phyloP scores from a whole-genome alignment of 2,329 filamentous ascomycete genomes.

The Fusarium tuaranense region DNA sequence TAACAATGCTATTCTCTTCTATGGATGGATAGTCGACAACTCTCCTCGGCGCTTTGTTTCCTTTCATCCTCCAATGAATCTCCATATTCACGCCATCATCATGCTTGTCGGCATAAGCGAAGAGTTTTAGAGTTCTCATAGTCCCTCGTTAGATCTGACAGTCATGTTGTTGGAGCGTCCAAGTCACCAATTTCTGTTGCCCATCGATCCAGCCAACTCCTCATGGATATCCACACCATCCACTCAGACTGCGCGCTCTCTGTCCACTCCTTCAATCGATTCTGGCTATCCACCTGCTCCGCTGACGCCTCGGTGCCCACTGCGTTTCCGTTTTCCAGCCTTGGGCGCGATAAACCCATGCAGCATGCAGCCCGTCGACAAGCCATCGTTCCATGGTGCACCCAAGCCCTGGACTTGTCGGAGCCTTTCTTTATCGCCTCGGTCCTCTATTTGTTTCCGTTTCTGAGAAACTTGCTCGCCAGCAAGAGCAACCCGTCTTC shows the following conservation, averaged over 20 bases:
- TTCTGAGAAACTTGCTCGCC: neutral
- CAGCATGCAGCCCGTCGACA: constrained; percentile 17
- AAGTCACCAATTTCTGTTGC: constrained; percentile 4
- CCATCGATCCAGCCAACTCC: constrained; percentile 6
- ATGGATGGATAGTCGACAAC: neutral
- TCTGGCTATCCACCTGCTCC: constrained; percentile 29
- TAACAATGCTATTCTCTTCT: neutral
- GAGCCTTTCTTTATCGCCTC: neutral
- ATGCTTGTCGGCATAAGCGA: neutral
- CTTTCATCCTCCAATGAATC: neutral
- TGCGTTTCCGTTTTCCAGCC: constrained; percentile 18
- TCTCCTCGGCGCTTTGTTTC: neutral
- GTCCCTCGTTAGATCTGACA: neutral
- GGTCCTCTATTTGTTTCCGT: neutral
- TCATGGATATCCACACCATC: constrained; percentile 18
- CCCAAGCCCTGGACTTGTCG: constrained; percentile 9
- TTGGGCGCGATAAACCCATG: constrained; percentile 10
- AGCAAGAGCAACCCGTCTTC: neutral
- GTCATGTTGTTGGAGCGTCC: constrained; percentile 2
- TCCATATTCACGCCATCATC: neutral
- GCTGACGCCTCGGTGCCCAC: constrained; percentile 23
- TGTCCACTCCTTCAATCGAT: constrained; percentile 16
- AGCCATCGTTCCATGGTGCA: constrained; percentile 14
- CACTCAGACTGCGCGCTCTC: constrained; percentile 7
- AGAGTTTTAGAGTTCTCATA: neutral